Evolutionary conservation across 2,329 filamentous ascomycete species (phyloP).

Genomic region (Exutisphaerella laricina): DNA sequence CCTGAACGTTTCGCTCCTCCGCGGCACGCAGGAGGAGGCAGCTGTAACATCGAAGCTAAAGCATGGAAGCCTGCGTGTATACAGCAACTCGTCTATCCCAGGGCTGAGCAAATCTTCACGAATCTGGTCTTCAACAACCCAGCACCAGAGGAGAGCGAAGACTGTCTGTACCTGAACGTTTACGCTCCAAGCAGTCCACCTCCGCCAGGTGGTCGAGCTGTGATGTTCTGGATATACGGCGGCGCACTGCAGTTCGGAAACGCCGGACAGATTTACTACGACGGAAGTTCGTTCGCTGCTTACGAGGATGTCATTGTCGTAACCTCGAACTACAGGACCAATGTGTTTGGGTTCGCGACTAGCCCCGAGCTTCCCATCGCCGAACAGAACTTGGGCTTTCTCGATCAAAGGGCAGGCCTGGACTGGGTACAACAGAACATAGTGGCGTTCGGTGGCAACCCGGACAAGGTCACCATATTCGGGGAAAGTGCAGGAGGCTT

Average conservation of each 20-base stretch:
- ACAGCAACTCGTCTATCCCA: constrained; percentile 32
- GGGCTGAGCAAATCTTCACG: constrained; percentile 26
- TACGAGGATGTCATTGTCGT: constrained; percentile 35
- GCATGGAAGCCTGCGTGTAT: constrained; percentile 31
- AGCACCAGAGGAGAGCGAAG: constrained; percentile 31
- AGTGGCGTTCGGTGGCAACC: constrained; percentile 34
- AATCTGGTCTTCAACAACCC: constrained; percentile 32
- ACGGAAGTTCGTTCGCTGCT: constrained; percentile 31
- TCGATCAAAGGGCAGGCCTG: constrained; percentile 35
- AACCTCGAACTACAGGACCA: constrained; percentile 33
- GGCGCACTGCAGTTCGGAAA: constrained; percentile 31
- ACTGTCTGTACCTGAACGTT: constrained; percentile 34
- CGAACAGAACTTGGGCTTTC: constrained; percentile 34
- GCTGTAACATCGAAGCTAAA: constrained; percentile 27
- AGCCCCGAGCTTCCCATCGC: constrained; percentile 33
- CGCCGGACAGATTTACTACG: constrained; percentile 29
- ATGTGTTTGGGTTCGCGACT: constrained; percentile 39
- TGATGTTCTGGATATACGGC: constrained; percentile 36
- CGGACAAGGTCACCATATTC: constrained; percentile 35
- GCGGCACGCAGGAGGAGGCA: constrained; percentile 15
- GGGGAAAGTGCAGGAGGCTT: constrained; percentile 33
- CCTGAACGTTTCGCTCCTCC: constrained; percentile 32
- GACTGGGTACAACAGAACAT: constrained; percentile 38
- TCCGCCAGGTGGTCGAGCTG: constrained; percentile 25
- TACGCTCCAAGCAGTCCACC: constrained; percentile 30